These are phyloP conservation scores for Isoetes taiwanensis DNA, from an alignment of 75 land plant species.

Conservation along the genomic window DNA sequence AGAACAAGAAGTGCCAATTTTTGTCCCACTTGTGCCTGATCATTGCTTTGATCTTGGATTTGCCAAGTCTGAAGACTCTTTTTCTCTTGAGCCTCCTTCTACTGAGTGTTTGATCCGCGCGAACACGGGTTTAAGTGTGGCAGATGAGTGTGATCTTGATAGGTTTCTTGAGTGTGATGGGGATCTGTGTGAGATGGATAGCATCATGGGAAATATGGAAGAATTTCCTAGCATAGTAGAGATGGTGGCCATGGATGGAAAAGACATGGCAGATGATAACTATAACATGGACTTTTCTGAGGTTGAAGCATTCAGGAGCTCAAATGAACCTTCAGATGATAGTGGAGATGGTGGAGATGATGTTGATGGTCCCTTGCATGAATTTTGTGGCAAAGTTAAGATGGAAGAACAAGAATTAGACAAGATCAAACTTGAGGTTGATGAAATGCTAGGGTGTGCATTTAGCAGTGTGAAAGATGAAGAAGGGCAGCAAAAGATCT, in stretches of 20 bases:
- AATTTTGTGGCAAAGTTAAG: too few relatives aligned
- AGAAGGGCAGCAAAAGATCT: background rate
- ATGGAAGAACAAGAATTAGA: background rate
- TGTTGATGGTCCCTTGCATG: background rate
- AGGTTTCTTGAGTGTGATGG: background rate
- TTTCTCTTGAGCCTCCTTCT: background rate
- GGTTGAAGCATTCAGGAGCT: background rate
- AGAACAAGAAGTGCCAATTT: background rate
- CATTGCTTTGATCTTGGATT: background rate
- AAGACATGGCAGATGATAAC: background rate
- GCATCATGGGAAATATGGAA: background rate
- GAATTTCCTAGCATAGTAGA: background rate
- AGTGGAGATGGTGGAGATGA: background rate
- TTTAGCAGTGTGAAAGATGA: background rate
- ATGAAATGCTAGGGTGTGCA: background rate
- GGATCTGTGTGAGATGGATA: background rate
- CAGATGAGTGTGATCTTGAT: background rate
- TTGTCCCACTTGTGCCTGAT: background rate
- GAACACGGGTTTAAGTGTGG: background rate
- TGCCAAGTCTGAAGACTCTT: background rate
- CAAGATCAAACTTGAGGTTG: slow-evolving; percentile 4
- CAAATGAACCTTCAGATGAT: background rate
- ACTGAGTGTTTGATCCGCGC: too few relatives aligned
- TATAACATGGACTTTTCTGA: background rate
- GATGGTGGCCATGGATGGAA: background rate